A percentile compares a stretch with the other conserved stretches of the same genome.
Conservation (phyloP, 768 basidiomycete species). For the Podaxis mareebaensis region DNA sequence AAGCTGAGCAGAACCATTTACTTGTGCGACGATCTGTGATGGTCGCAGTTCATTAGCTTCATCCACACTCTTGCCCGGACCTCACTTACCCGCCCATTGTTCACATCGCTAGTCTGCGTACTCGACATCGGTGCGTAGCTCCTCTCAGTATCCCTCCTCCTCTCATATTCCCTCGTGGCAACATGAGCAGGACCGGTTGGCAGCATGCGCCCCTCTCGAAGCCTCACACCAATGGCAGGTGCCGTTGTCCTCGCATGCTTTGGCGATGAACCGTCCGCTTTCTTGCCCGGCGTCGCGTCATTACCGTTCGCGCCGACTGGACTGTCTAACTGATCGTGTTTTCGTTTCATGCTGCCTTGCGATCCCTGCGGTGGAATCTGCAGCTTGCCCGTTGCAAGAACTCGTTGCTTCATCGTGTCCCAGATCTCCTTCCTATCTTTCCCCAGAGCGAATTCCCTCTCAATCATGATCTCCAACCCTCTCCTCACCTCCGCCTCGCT, state of each 20-base stretch:
- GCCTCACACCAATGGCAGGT: constrained; percentile 8
- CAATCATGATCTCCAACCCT: constrained; percentile 13
- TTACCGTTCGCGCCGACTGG: neutral
- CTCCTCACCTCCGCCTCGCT: constrained; percentile 14
- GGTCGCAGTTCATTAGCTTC: neutral
- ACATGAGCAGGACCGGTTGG: neutral
- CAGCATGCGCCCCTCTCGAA: constrained; percentile 5
- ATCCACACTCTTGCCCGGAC: neutral
- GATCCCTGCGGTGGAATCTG: neutral
- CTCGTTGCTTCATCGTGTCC: constrained; percentile 11
- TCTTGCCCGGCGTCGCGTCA: neutral
- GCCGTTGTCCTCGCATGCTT: constrained; percentile 7
- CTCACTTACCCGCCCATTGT: constrained; percentile 3
- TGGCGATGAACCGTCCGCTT: neutral
- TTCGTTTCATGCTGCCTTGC: neutral
- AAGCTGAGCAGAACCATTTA: neutral
- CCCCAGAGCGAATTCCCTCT: constrained; percentile 12
- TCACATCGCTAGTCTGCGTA: neutral
- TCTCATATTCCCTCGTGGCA: neutral
- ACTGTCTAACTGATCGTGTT: constrained; percentile 8
- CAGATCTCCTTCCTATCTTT: constrained; percentile 11
- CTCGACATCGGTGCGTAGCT: neutral
- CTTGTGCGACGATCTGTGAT: neutral
- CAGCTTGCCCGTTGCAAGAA: constrained; percentile 1
- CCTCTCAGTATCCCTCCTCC: neutral